These are phyloP conservation scores for Zancudomyces culisetae DNA, from an alignment of 371 early-diverging fungal species.

Conservation along the genomic window DNA sequence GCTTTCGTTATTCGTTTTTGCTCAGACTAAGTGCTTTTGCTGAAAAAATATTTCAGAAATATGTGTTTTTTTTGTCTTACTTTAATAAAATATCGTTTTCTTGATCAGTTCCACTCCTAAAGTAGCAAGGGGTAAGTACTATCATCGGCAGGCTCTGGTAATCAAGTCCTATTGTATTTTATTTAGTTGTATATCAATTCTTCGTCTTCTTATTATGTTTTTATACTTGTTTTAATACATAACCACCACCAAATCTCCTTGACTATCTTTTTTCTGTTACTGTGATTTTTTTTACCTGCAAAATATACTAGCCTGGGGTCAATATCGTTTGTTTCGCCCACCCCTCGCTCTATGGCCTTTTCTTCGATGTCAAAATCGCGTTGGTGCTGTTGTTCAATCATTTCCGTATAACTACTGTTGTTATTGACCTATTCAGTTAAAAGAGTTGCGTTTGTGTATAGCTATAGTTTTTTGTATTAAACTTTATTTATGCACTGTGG, in stretches of 20 bases:
- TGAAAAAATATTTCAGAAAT: neutral
- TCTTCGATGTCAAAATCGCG: too few relatives aligned
- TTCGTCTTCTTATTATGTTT: neutral
- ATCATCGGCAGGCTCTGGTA: conserved; percentile 59
- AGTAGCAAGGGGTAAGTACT: conserved; percentile 54
- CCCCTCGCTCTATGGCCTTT: too few relatives aligned
- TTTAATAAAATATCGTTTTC: neutral
- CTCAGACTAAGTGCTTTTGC: too few relatives aligned
- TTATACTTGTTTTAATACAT: neutral
- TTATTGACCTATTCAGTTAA: too few relatives aligned
- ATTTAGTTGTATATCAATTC: neutral
- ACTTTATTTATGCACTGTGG: too few relatives aligned
- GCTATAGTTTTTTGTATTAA: too few relatives aligned
- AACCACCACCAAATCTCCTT: neutral
- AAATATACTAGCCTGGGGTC: neutral
- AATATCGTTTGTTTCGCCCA: too few relatives aligned
- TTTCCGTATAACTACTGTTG: too few relatives aligned
- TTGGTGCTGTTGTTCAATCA: too few relatives aligned
- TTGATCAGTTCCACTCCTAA: conserved; percentile 9
- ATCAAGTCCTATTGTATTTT: conserved; percentile 25
- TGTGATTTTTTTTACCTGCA: neutral
- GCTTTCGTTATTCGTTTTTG: too few relatives aligned
- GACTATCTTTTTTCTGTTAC: neutral
- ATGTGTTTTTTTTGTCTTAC: neutral
- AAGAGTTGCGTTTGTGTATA: too few relatives aligned